Conservation (phyloP, 306 rosid genomes). For the Oemleria cerasiformis region DNA sequence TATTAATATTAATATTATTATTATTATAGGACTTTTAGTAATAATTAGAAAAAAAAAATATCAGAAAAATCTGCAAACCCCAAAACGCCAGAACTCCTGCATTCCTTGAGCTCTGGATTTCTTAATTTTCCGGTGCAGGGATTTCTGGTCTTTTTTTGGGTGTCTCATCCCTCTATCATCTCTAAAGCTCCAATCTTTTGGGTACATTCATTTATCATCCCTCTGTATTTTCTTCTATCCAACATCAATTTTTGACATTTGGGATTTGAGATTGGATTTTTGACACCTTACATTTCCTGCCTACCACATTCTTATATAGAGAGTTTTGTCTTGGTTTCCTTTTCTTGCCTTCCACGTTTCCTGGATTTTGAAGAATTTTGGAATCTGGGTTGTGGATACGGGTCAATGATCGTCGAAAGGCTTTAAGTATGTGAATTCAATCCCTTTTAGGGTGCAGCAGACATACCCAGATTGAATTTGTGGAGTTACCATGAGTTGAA, state of each 20-base stretch:
- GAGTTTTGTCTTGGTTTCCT: not conserved
- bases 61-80: constrained; percentile 8
- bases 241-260: not conserved
- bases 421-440: constrained; percentile 7
- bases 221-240: not conserved
- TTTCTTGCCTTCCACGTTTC: not conserved
- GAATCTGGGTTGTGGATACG: not conserved
- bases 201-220: not conserved
- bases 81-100: constrained; percentile 19
- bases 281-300: not conserved
- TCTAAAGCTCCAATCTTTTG: not conserved
- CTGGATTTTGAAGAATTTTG: not conserved
- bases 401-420: not conserved
- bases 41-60: not conserved
- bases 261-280: not conserved
- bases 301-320: not conserved
- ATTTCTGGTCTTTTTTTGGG: constrained; percentile 31
- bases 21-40: not conserved
- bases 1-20: not conserved
- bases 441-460: not conserved
- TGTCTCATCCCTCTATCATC: not conserved
- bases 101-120: not conserved
- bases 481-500: constrained; percentile 9
- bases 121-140: constrained; percentile 9
- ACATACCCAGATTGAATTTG: constrained; percentile 23